phyloP scores from a whole-genome alignment of 2,329 filamentous ascomycete genomes.

The Allantophomopsis cytisporea region DNA sequence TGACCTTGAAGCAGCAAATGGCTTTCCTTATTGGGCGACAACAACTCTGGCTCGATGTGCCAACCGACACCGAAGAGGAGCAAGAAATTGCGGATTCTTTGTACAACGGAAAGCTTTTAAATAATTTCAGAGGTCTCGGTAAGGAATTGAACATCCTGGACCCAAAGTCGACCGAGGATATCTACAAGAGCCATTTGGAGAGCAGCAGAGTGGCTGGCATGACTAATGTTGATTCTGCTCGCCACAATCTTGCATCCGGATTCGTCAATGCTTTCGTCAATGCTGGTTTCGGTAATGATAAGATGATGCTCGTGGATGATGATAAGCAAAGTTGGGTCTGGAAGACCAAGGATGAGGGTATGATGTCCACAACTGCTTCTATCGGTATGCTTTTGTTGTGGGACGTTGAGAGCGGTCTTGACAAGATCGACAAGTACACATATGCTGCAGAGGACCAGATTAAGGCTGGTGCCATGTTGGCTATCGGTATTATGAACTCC shows the following conservation, averaged over 20 bases:
- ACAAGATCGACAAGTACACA: constrained; percentile 91
- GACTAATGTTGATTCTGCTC: constrained; percentile 88
- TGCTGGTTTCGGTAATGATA: constrained; percentile 87
- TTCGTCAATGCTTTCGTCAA: constrained; percentile 98
- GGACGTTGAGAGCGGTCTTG: constrained; percentile 84
- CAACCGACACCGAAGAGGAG: constrained; percentile 51
- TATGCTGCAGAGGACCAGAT: constrained; percentile 74
- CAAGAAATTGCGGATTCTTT: constrained; percentile 69
- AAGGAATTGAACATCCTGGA: constrained; percentile 97
- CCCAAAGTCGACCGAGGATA: constrained; percentile 93
- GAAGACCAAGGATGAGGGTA: constrained; percentile 98
- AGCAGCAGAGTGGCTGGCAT: constrained; percentile 85
- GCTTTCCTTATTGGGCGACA: constrained; percentile 87
- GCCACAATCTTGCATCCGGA: constrained; percentile 87
- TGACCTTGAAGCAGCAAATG: constrained; percentile 80
- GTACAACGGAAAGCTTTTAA: constrained; percentile 75
- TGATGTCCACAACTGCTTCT: constrained; percentile 92
- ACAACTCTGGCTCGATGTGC: constrained; percentile 67
- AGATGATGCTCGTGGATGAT: constrained; percentile 89
- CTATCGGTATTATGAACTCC: constrained; percentile 90
- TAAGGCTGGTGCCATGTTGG: constrained; percentile 81
- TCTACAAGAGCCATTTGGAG: constrained; percentile 98
- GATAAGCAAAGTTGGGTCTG: constrained; percentile 92
- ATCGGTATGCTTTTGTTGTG: constrained; percentile 83
- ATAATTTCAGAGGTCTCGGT: constrained; percentile 85